A percentile compares a stretch with the other conserved stretches of the same genome.
These are phyloP conservation scores for Hyphodiscus sp. DNA, from an alignment of 2,329 filamentous ascomycete genomes.

Conservation along the genomic window DNA sequence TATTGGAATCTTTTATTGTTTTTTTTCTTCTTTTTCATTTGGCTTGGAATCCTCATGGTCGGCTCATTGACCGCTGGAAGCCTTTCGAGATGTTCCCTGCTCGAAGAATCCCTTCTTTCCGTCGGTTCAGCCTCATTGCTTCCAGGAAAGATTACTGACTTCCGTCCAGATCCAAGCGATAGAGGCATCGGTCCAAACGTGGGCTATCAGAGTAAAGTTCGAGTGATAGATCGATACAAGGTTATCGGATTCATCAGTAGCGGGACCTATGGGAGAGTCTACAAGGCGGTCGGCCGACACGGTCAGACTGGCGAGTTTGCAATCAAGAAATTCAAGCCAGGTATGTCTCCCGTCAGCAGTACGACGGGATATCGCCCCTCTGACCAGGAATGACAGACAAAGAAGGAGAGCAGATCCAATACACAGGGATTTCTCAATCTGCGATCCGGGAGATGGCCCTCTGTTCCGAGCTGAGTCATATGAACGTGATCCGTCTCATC, in stretches of 20 bases:
- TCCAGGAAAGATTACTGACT: constrained; percentile 31
- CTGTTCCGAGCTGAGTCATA: constrained; percentile 83
- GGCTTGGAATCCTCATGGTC: not conserved
- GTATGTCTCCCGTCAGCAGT: constrained; percentile 10
- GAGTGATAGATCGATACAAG: constrained; percentile 87
- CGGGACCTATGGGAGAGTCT: constrained; percentile 95
- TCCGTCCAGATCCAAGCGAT: constrained; percentile 44
- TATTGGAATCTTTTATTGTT: no score
- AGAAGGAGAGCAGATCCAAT: constrained; percentile 88
- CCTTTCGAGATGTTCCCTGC: constrained; percentile 24
- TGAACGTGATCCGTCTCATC: constrained; percentile 82
- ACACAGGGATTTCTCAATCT: constrained; percentile 96
- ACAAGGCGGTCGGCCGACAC: constrained; percentile 81
- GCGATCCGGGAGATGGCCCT: constrained; percentile 96
- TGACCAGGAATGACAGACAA: constrained; percentile 53
- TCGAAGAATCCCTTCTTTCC: constrained; percentile 21
- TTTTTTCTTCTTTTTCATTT: constrained; percentile 1
- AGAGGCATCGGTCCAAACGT: constrained; percentile 38
- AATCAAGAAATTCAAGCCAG: constrained; percentile 77
- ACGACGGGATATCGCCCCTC: not conserved
- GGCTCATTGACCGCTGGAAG: not conserved
- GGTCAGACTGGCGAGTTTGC: constrained; percentile 78
- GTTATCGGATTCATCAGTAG: constrained; percentile 98
- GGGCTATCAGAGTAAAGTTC: constrained; percentile 69
- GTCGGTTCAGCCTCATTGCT: constrained; percentile 28